Evolutionary conservation across 2,329 filamentous ascomycete genomes (phyloP).

Genomic region (Fonsecaea pedrosoi): DNA sequence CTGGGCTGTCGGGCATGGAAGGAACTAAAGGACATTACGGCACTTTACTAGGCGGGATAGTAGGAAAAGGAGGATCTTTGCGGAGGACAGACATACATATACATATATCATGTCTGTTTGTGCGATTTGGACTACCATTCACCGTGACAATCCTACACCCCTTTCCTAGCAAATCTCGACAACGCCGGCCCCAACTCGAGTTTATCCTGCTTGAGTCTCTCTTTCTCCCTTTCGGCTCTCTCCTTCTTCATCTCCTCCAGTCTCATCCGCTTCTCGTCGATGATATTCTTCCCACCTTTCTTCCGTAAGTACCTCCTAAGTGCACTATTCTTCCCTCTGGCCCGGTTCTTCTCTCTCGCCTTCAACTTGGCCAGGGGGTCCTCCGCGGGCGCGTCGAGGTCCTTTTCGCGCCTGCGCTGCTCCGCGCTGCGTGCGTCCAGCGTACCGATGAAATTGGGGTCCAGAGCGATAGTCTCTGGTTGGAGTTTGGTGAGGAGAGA

Average conservation of each 20-base stretch:
- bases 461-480: slow-evolving; percentile 94
- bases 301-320: slow-evolving; percentile 88
- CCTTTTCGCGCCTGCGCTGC: slow-evolving; percentile 76
- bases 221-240: slow-evolving; percentile 71
- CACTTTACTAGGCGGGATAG: background rate
- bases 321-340: slow-evolving; percentile 86
- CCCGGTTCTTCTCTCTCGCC: slow-evolving; percentile 64
- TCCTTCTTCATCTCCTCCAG: slow-evolving; percentile 80
- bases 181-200: slow-evolving; percentile 85
- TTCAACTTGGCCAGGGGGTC: slow-evolving; percentile 66
- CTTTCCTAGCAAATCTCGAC: slow-evolving; percentile 71
- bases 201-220: slow-evolving; percentile 69
- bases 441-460: slow-evolving; percentile 89
- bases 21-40: background rate
- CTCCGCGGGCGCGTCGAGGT: slow-evolving; percentile 74
- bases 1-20: background rate
- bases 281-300: slow-evolving; percentile 89
- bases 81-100: background rate
- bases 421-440: slow-evolving; percentile 81
- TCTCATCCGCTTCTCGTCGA: slow-evolving; percentile 90
- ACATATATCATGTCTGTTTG: background rate
- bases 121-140: background rate
- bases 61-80: background rate
- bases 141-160: background rate
- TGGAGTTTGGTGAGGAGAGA: slow-evolving; percentile 89